Base-by-base conservation (phyloP, 2,329 filamentous ascomycete genomes). In the Arthrobotrys megalospora region DNA sequence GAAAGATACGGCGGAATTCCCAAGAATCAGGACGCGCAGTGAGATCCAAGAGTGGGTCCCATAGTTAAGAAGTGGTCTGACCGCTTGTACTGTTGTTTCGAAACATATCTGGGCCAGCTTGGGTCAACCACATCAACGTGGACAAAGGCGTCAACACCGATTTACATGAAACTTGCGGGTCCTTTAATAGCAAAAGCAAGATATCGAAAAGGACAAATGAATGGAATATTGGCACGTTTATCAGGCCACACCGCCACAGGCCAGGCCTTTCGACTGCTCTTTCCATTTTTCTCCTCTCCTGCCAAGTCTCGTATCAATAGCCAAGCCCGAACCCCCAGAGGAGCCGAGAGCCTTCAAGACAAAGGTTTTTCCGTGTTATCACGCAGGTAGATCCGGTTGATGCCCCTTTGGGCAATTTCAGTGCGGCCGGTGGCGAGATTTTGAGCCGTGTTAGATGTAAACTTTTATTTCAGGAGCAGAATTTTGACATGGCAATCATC, bases 321-420 rank as follows among this genome's bases (percentile, higher is more conserved):
- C 72, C 65, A 76, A 76, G 65, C 65, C 72, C 65, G 72, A 76
- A 63, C 48, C 71, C 36, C 62, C 48, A 50, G 48, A 47, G 62
- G 38, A 28, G 21, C 50, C 48, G 69, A 67, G 65, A 62, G 19
- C n/a, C 16, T 21, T 19, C 53, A 53, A 58, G 53, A 65, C 16
- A 55, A 24, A 66, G 67, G 62, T 67, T 72, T 63, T 68, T 77
- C 73, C 50, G 66, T 71, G 62, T 64, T 68, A 63, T 72, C 67
- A 53, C 67, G 36, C 36, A 32, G 32, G 41, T 52, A 38, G n/a
- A 55, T 34, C 43, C 32, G 64, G 64, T 34, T n/a, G 38, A 45
- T 36, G 38, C 75, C 55, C 75, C 67, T 55, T 78, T 71, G 43
- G 66, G 67, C 34, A 78, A 78, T 78, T 62, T 67, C 47, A 32